Base-by-base conservation (phyloP, 2,329 filamentous ascomycete genomes). In the Elsinoe australis region DNA sequence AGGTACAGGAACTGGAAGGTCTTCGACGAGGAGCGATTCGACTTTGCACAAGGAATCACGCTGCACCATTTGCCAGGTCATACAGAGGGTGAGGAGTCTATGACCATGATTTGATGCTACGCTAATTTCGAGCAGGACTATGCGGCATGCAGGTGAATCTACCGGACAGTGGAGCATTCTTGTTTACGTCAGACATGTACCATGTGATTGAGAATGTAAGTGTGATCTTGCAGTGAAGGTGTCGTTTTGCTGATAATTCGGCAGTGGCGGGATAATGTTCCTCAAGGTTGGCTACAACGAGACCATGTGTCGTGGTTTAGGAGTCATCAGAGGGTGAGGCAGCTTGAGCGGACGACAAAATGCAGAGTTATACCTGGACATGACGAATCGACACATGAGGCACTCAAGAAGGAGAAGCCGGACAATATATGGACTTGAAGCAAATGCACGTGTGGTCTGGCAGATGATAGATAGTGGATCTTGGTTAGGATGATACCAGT, bases 141-240 rank as follows among this genome's bases (percentile, higher is more conserved):
- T 58, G 63, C 33, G 61, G 60, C 14, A 62, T 64, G 61, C 62
- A 64, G 49, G 60, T 64, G 52, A 64, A 65, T 52, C 52, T 64
- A 49, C 57, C 54, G 2, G 56, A 64, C 8, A 59, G 52, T 35
- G 62, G 61, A 12, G 63, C 62, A 1, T 61, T 58, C 51, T 49
- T 65, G 22, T 64, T 64, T 54, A 60, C 62, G 22, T 58, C 53
- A 19, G 62, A 64, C 46, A 61, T 64, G 42, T 65, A 60, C 52
- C 61, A 65, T 49, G 61, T 64, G 5, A 64, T 64, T 32, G 61
- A 64, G 51, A 64, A 64, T 42, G 59, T 59, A 46, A 51, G 60
- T 51, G 44, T 9, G 18, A 18, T 22, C 14, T 19, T 32, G 31
- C 21, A 14, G 12, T 21, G 15, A 42, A n/a, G 49, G 15, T 8